Evolutionary conservation across 768 basidiomycete genomes (phyloP), one percentile per base, ranked within the genome.

Genomic region (Lactifluus volemus): DNA sequence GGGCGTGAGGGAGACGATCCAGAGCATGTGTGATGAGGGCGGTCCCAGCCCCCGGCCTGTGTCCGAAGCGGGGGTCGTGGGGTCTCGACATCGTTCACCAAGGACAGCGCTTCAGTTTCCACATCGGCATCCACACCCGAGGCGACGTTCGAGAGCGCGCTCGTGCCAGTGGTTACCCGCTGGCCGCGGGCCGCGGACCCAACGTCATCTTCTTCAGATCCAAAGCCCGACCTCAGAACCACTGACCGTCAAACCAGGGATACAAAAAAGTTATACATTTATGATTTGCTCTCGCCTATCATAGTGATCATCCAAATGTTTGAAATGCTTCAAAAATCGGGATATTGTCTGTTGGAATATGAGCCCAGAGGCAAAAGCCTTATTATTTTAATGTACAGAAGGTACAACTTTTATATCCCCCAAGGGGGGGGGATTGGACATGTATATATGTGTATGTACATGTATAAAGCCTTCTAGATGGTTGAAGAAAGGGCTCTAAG

Each of bases 201-300:
- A 10, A 65, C 44, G 58, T 75, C 74, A 1, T 10, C 3, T n/a
- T n/a, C n/a, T 9, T 34, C 32, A 34, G 65, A 62, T 10, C 70
- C 70, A 6, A 48, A 45, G 32, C 63, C 68, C 4, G 63, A 30
- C 25, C 25, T 25, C 25, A 25, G 25, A 25, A 25, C 25, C 25
- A 25, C 25, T 2, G 25, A 25, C 25, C 25, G 2, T 19, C 39
- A 34, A 39, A 38, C 9, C 32, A 55, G 56, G 42, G 44, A 19
- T 42, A 38, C 44, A 52, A 55, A 21, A 42, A 53, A 58, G 34
- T 50, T 69, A 68, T 52, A 89, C 85, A 82, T 98, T 97, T 71
- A 97, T 93, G 65, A 98, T 80, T 19, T 88, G 81, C 70, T 99
- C 97, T 53, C 94, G 78, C 61, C 87, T 79, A 72, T 98, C 95